Conservation (phyloP, 257 asterid genomes). For the Asclepias syriaca region DNA sequence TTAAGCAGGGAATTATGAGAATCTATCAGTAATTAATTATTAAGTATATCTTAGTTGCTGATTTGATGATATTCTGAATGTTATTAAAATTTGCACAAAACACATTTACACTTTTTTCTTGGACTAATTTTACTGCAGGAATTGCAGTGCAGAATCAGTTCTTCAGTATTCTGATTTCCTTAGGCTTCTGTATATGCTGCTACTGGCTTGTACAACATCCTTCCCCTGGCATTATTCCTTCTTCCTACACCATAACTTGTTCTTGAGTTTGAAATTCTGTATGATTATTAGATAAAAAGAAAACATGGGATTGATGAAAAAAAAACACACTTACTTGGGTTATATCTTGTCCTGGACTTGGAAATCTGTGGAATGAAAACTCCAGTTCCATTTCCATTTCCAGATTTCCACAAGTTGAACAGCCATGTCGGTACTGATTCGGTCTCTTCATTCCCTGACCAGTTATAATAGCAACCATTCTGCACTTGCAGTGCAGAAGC, state of each 20-base stretch:
- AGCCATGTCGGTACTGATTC: constrained; percentile 48
- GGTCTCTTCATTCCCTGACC: constrained; percentile 43
- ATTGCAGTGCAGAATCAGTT: not conserved
- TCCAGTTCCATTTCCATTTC: constrained; percentile 72
- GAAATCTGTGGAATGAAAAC: constrained; percentile 74
- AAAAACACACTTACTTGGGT: constrained; percentile 39
- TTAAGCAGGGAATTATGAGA: not conserved
- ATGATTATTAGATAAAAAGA: too few relatives aligned
- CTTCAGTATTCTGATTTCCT: not conserved
- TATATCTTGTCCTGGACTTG: constrained; percentile 36
- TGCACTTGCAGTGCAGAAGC: constrained; percentile 11
- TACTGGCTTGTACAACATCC: constrained; percentile 27
- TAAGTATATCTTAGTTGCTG: not conserved
- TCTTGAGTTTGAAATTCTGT: not conserved
- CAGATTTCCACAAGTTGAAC: constrained; percentile 51
- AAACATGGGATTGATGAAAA: too few relatives aligned
- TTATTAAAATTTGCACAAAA: not conserved
- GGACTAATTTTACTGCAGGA: not conserved
- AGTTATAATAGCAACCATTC: constrained; percentile 28
- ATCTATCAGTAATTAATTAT: not conserved
- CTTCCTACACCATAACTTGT: constrained; percentile 30
- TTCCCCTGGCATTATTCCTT: constrained; percentile 38
- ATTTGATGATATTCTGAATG: not conserved
- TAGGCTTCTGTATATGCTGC: constrained; percentile 7
- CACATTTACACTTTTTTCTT: not conserved